A percentile compares a stretch with the other conserved stretches of the same genome.
phyloP scores from a whole-genome alignment of 805 yeast species.

The Candida vartiovaarae region DNA sequence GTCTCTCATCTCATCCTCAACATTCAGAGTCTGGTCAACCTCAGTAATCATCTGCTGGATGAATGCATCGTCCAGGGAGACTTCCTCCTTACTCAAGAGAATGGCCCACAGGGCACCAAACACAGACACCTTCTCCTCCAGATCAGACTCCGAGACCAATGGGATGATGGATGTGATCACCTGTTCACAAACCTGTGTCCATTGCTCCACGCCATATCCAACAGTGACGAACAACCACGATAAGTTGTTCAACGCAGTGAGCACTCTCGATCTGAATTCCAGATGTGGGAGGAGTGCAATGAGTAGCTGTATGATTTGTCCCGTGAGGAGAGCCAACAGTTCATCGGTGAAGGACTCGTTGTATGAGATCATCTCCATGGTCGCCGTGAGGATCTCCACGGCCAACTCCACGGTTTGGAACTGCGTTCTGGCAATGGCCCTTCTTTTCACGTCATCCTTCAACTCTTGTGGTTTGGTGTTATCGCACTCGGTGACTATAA shows the following conservation, averaged over 20 bases:
- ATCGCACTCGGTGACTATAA: conserved; percentile 24
- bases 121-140: conserved; percentile 27
- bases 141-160: conserved; percentile 6
- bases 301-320: conserved; percentile 29
- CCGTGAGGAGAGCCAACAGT: conserved; percentile 14
- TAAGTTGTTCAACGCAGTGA: conserved; percentile 66
- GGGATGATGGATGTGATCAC: conserved; percentile 7
- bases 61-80: conserved; percentile 23
- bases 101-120: conserved; percentile 42
- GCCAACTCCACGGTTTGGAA: conserved; percentile 62
- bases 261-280: conserved; percentile 47
- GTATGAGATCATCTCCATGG: conserved; percentile 49
- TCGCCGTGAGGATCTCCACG: conserved; percentile 70
- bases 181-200: conserved; percentile 8
- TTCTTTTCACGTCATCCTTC: conserved; percentile 32
- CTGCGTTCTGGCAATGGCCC: conserved; percentile 40
- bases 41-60: conserved; percentile 18
- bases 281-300: conserved; percentile 33
- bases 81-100: conserved; percentile 14
- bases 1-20: conserved; percentile 18
- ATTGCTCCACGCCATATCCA: conserved; percentile 9
- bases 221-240: conserved; percentile 41
- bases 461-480: conserved; percentile 25
- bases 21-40: conserved; percentile 11
- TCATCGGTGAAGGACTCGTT: conserved; percentile 24